Percentiles rank a stretch among this genome's conserved stretches.
Evolutionary conservation across 1,284 basidiomycete genomes (phyloP).

Genomic region (Cutaneotrichosporon sp.): DNA sequence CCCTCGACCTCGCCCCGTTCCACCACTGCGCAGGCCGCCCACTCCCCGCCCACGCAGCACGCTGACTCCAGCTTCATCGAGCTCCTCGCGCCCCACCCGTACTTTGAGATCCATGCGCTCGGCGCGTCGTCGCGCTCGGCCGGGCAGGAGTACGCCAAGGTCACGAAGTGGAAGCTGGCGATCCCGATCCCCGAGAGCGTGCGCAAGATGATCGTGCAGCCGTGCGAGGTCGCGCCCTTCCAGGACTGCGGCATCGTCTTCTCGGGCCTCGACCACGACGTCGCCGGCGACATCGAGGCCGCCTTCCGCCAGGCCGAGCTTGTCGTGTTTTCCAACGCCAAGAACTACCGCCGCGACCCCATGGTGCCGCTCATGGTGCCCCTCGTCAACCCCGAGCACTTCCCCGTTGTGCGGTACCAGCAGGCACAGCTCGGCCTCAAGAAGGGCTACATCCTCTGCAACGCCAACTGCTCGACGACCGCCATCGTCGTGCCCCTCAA

Average conservation of each 20-base stretch:
- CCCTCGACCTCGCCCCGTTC: not conserved
- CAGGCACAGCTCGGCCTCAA: slow-evolving; percentile 68
- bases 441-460: slow-evolving; percentile 95
- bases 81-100: slow-evolving; percentile 84
- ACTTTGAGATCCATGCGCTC: slow-evolving; percentile 82
- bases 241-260: slow-evolving; percentile 85
- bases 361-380: slow-evolving; percentile 96
- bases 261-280: slow-evolving; percentile 91
- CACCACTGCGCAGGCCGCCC: not conserved
- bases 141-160: slow-evolving; percentile 76
- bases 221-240: slow-evolving; percentile 79
- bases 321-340: slow-evolving; percentile 96
- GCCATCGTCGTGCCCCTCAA: slow-evolving; percentile 89
- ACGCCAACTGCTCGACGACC: slow-evolving; percentile 98
- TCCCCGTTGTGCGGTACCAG: slow-evolving; percentile 84
- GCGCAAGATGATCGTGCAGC: slow-evolving; percentile 69
- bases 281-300: slow-evolving; percentile 89
- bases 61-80: slow-evolving; percentile 67
- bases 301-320: slow-evolving; percentile 86
- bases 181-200: slow-evolving; percentile 71
- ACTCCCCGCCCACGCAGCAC: not conserved
- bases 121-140: slow-evolving; percentile 90
- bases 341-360: slow-evolving; percentile 92
- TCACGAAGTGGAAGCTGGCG: slow-evolving; percentile 89
- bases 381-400: slow-evolving; percentile 87